Evolutionary conservation across 768 basidiomycete species (phyloP), one percentile per base, ranked within the genome.

Genomic region (Candolleomyces eurysporus): DNA sequence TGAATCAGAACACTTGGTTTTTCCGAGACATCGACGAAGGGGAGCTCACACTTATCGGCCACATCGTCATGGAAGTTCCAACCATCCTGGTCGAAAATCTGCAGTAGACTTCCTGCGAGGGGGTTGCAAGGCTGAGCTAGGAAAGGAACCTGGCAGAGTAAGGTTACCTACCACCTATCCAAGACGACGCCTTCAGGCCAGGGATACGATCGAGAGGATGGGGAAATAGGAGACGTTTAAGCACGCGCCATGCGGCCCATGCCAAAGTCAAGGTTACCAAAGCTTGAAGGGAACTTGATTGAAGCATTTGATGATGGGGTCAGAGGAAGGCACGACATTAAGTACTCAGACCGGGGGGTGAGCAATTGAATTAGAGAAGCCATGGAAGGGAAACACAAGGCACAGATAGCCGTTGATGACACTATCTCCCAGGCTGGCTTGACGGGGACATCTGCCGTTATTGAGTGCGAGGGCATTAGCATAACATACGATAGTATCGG

Each of bases 211-310:
- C 52, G 9, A 53, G 52, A 30, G 52, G 52, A 39, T 39, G 9
- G 30, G 30, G 30, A n/a, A 31, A 16, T 5, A 53, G 30, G 32
- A 53, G 30, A 31, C 32, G 30, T 21, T 39, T 53, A 10, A 39
- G 32, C 13, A 53, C 17, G 30, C 52, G 52, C 52, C 52, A 53
- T 31, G 19, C 30, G 7, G 32, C 30, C 52, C 52, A 53, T 30
- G 30, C 52, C 10, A 53, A 31, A 53, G 52, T 36, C 10, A 53
- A 53, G 52, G 52, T 53, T 31, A 31, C 52, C 52, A 53, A 39
- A 53, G 19, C 52, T 53, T 53, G 26, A 22, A 39, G 32, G 52
- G 52, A 53, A 30, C 32, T 53, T 53, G 52, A 53, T 53, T 53
- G 52, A 53, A 53, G 52, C 52, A 53, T 53, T 31, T 53, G 52